Evolutionary conservation across 1,139 yeast genomes (phyloP), one percentile per base, ranked within the genome.

Genomic region (Candida tetrigidarum): DNA sequence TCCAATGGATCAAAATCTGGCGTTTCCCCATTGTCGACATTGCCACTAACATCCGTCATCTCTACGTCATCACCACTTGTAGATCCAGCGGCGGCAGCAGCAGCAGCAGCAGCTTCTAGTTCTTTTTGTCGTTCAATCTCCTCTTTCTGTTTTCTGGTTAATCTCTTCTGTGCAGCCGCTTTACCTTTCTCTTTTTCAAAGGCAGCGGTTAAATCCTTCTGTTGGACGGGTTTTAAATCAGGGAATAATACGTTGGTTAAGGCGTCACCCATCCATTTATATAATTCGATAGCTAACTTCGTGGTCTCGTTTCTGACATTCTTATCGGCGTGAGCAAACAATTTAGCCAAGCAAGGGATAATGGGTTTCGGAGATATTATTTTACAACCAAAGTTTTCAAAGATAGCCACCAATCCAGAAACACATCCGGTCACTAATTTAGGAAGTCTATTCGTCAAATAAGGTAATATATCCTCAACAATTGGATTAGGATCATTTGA

Each of bases 171-270:
- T 8, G 67, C 72, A 1, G 84, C 83, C 2, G 62, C 53, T 35
- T 62, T 60, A 43, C 61, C 72, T 43, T 69, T 67, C 22, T 80
- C 75, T 40, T 71, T 74, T 28, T 78, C 86, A 63, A 93, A 90
- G 15, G 93, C 83, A 33, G 81, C 80, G 3, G 83, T 76, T 48
- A 95, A 74, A 57, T 93, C 99, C 54, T 86, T 88, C 63, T 90
- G 95, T 63, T 93, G 98, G 11, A 91, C 90, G 0, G 97, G 96
- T 60, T 93, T 93, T 62, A 93, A 73, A 26, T 83, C 83, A 2
- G 86, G 80, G 48, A 91, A 79, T 34, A 91, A 66, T 0, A 83
- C 62, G 11, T 77, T 72, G 42, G 82, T 81, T 41, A 90, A 69
- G 0, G 83, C 72, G 23, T 75, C 81, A 3, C 95, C 96, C 62